A percentile compares a stretch with the other conserved stretches of the same genome.
These are phyloP conservation scores for Claviceps monticola DNA, from an alignment of 2,329 filamentous ascomycete species.

Conservation along the genomic window DNA sequence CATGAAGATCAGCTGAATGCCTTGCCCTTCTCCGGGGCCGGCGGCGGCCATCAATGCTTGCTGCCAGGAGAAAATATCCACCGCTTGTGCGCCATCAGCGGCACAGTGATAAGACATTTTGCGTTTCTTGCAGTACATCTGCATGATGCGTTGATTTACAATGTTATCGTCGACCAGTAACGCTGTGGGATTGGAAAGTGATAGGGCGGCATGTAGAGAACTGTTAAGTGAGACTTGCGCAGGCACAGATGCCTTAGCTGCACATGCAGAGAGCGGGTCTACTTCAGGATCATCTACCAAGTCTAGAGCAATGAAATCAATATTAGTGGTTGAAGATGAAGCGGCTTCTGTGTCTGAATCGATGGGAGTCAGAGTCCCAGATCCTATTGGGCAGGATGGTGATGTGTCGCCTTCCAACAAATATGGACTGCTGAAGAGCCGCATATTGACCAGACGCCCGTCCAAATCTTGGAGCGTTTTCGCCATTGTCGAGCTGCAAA, in stretches of 20 bases:
- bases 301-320: neutral
- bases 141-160: conserved; percentile 33
- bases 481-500: neutral
- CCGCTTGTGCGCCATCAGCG: conserved; percentile 29
- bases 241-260: neutral
- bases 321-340: neutral
- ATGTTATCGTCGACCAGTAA: conserved; percentile 34
- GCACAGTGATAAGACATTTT: conserved; percentile 27
- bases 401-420: neutral
- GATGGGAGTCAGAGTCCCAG: neutral
- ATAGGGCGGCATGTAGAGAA: neutral
- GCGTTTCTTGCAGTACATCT: conserved; percentile 31
- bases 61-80: conserved; percentile 17
- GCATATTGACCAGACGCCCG: neutral
- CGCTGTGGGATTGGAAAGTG: conserved; percentile 10
- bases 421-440: neutral
- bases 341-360: neutral
- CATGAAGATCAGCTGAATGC: conserved; percentile 14
- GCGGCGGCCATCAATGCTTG: conserved; percentile 4
- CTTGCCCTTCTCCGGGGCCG: conserved; percentile 2
- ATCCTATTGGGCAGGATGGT: neutral
- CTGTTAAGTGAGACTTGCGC: neutral
- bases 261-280: neutral
- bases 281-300: neutral
- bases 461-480: neutral